These are phyloP conservation scores for Candida taoyuanica DNA, from an alignment of 805 yeast genomes.

Conservation along the genomic window DNA sequence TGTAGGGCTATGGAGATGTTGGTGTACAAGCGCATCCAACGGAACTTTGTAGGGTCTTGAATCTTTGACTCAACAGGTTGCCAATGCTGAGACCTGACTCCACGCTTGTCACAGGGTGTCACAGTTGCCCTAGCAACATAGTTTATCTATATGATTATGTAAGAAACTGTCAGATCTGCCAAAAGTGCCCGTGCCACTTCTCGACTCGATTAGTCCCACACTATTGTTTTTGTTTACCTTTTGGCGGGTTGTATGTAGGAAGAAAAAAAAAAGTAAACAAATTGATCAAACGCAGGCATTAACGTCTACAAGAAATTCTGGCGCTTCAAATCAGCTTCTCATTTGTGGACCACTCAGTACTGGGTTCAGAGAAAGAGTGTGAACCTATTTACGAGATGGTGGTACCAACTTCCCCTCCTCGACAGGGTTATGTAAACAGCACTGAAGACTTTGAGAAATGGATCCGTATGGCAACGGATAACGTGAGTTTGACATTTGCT, in stretches of 20 bases:
- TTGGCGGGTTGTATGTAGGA: too few relatives aligned
- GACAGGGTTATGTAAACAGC: slow-evolving; percentile 8
- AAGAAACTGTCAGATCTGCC: too few relatives aligned
- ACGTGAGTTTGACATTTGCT: slow-evolving; percentile 29
- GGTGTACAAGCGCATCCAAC: too few relatives aligned
- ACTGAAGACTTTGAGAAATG: slow-evolving; percentile 56
- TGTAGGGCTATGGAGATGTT: too few relatives aligned
- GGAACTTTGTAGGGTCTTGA: too few relatives aligned
- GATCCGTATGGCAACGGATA: slow-evolving; percentile 79
- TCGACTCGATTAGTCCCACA: neutral
- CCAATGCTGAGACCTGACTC: neutral
- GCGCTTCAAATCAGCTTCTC: too few relatives aligned
- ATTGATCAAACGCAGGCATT: too few relatives aligned
- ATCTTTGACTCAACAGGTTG: neutral
- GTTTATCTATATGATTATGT: too few relatives aligned
- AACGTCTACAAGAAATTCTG: slow-evolving; percentile 21
- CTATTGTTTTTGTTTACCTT: slow-evolving; percentile 6
- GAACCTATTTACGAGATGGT: slow-evolving; percentile 4
- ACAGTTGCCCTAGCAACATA: neutral
- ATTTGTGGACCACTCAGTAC: neutral
- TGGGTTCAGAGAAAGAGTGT: neutral
- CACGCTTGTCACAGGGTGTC: neutral
- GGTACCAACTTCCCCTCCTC: slow-evolving; percentile 9
- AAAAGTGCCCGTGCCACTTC: too few relatives aligned
- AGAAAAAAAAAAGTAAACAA: slow-evolving; percentile 6